These are phyloP conservation scores for Globisporangium okanoganense DNA, from an alignment of 352 stramenopile species.

Conservation along the genomic window DNA sequence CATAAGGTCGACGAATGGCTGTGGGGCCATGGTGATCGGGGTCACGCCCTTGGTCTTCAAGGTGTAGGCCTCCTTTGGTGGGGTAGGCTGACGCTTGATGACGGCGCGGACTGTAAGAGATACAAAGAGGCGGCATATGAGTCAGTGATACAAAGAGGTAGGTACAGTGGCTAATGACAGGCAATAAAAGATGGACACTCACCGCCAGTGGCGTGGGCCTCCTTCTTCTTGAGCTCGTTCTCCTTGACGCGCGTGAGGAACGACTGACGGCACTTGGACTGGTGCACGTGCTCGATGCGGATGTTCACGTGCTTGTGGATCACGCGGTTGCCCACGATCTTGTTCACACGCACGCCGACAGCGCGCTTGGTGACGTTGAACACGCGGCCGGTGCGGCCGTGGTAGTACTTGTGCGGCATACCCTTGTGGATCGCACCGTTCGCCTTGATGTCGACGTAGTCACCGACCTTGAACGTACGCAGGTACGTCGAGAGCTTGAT, in stretches of 20 bases:
- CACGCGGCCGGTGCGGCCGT: constrained; percentile 98
- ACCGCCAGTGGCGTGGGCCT: constrained; percentile 88
- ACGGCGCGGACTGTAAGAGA: constrained; percentile 61
- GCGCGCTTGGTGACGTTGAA: constrained; percentile 99
- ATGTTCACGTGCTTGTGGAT: constrained; percentile 99
- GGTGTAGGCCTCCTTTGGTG: constrained; percentile 96
- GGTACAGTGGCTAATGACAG: neutral
- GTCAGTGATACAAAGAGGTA: constrained; percentile 36
- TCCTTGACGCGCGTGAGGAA: constrained; percentile 97
- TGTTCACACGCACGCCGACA: constrained; percentile 99
- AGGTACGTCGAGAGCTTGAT: constrained; percentile 97
- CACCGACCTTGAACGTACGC: constrained; percentile 98
- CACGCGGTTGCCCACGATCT: constrained; percentile 97
- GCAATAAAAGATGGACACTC: constrained; percentile 21
- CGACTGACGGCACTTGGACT: constrained; percentile 98
- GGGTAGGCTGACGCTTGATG: constrained; percentile 94
- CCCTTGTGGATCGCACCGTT: constrained; percentile 99
- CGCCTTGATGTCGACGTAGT: constrained; percentile 99
- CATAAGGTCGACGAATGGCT: constrained; percentile 98
- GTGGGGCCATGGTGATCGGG: constrained; percentile 96
- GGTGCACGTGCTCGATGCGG: constrained; percentile 98
- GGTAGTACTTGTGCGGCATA: constrained; percentile 99
- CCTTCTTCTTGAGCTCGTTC: constrained; percentile 98
- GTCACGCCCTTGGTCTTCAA: constrained; percentile 86
- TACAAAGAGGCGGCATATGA: neutral